A percentile compares a stretch with the other conserved stretches of the same genome.
phyloP scores from a whole-genome alignment of 805 yeast genomes.

The Candida insectorum region DNA sequence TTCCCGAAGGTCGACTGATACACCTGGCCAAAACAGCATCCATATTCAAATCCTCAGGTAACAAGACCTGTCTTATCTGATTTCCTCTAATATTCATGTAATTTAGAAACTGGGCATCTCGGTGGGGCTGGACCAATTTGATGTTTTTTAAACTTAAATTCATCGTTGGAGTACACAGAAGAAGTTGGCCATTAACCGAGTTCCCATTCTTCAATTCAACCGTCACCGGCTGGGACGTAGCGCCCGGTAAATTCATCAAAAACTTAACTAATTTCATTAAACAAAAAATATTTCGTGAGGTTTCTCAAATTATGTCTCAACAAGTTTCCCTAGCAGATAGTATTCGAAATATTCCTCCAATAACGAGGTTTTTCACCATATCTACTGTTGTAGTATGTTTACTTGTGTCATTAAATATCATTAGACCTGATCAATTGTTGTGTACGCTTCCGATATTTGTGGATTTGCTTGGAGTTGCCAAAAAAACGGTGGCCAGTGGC shows the following conservation, averaged over 20 bases:
- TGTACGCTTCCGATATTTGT: conserved; percentile 12
- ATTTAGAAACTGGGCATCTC: conserved; percentile 68
- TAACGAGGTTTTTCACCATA: conserved; percentile 55
- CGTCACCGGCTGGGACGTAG: conserved; percentile 78
- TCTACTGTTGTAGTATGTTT: conserved; percentile 45
- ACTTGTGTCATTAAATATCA: conserved; percentile 18
- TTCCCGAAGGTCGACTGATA: neutral
- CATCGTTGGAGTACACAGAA: conserved; percentile 88
- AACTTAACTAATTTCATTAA: conserved; percentile 68
- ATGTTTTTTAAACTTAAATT: conserved; percentile 79
- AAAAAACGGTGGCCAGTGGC: conserved; percentile 1
- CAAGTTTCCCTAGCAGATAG: conserved; percentile 9
- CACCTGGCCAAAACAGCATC: conserved; percentile 59
- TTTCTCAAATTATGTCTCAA: neutral
- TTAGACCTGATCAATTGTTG: conserved; percentile 12
- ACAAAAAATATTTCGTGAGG: conserved; percentile 1
- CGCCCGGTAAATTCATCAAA: conserved; percentile 66
- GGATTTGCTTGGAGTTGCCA: conserved; percentile 5
- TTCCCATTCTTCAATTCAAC: conserved; percentile 92
- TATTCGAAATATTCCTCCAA: conserved; percentile 48
- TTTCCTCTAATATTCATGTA: conserved; percentile 85
- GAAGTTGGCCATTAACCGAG: conserved; percentile 76
- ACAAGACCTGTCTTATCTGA: conserved; percentile 74
- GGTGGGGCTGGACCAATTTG: conserved; percentile 68
- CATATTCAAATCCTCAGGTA: conserved; percentile 83